Evolutionary conservation across 1,284 basidiomycete species (phyloP), one percentile per base, ranked within the genome.

Genomic region (Inonotus hispidus): DNA sequence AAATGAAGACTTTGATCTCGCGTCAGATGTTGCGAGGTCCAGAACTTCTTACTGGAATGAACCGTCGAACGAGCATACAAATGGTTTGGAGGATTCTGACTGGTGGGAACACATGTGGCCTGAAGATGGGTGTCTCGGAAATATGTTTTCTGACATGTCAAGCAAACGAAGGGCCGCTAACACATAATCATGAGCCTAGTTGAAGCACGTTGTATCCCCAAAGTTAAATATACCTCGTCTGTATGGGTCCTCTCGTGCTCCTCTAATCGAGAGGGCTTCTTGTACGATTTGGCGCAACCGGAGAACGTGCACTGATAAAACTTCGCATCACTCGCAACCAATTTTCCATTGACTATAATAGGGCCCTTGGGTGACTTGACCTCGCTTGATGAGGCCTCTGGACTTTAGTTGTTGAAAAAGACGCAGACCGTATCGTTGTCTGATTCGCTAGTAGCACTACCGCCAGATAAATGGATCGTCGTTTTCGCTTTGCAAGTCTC

Each of bases 231-330:
- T 64, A 94, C 93, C 74, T 91, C 83, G 68, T 92, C 93, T 0
- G 92, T 93, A 75, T 97, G 94, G 11, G 88, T 87, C 38, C 93
- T 79, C 66, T 85, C 76, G 70, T 98, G 95, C 73, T 97, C 95
- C 45, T 83, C 83, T 56, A 98, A 77, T 56, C 94, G 83, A 8
- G 88, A 88, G 0, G 91, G 91, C 68, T 97, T 96, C 2, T 84
- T 79, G 71, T 96, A 98, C 0, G 85, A 79, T 71, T 95, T 98
- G 46, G 73, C 73, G 68, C 95, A 98, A 1, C 84, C 88, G 2
- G 77, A 71, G 68, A 79, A 79, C 0, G 81, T 79, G 72, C 95
- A 98, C n/a, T 70, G 65, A 64, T 78, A 83, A 29, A 68, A 69
- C 56, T 66, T 71, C 62, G 75, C 78, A 63, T 74, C 76, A 60